A percentile compares a stretch with the other conserved stretches of the same genome.
Conservation (phyloP, 164 flowering plant species). For the Vitis rotundifolia region DNA sequence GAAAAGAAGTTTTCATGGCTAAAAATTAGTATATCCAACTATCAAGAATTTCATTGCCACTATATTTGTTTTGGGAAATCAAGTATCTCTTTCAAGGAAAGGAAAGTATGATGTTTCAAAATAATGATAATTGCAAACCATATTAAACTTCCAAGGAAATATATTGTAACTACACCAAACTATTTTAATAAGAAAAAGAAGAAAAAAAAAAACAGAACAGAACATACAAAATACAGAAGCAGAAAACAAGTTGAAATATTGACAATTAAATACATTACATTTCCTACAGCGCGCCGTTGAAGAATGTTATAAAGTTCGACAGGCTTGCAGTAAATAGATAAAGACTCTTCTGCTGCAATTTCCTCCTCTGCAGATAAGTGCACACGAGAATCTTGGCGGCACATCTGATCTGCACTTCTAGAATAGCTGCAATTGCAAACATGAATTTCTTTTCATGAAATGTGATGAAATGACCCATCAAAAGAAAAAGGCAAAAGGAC, state of each 20-base stretch:
- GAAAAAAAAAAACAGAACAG: not conserved
- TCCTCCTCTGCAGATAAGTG: slow-evolving; percentile 76
- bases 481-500: too few relatives aligned
- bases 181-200: not conserved
- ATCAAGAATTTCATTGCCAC: not conserved
- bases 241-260: not conserved
- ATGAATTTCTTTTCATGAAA: not conserved
- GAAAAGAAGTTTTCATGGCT: not conserved
- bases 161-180: too few relatives aligned
- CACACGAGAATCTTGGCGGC: slow-evolving; percentile 72
- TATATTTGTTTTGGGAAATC: not conserved
- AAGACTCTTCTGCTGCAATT: slow-evolving; percentile 84
- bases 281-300: slow-evolving; percentile 77
- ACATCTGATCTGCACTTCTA: slow-evolving; percentile 45
- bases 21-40: not conserved
- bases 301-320: slow-evolving; percentile 96
- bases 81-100: not conserved
- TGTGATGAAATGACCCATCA: not conserved
- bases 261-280: slow-evolving; percentile 37
- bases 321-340: slow-evolving; percentile 90
- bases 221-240: not conserved
- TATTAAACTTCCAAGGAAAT: too few relatives aligned
- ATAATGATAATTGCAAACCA: not conserved
- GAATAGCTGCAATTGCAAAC: slow-evolving; percentile 17
- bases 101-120: not conserved